Base-by-base conservation (phyloP, 495 filamentous ascomycete genomes). In the Penicillium ochrochloron region DNA sequence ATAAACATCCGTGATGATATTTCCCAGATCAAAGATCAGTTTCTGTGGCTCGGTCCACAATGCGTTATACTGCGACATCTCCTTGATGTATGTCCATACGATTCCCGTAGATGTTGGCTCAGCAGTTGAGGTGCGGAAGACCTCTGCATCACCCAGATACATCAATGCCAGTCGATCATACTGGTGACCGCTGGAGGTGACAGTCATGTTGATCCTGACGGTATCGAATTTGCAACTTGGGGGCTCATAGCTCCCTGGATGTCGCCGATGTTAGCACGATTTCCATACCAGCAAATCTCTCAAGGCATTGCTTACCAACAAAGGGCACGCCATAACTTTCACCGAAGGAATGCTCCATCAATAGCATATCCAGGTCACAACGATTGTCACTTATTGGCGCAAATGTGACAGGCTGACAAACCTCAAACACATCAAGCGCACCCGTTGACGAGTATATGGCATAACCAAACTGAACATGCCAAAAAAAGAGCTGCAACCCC, bases 81-180 rank as follows among this genome's bases (percentile, higher is more conserved):
- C 93, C 73, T 97, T 97, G 61, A 89, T 79, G 62, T 95, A 94
- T 3, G 88, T 90, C 88, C 83, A 88, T 7, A 81, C 66, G 56
- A 96, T 94, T 1, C 93, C 92, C 50, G 83, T 81, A 2, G 68
- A 55, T 0, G 86, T 91, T 4, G 93, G 93, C 76, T 97, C 90
- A 0, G 92, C 92, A 6, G 93, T 97, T 14, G 91, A 94, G 4
- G 93, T 96, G 27, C 93, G 82, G 80, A 89, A 95, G 3, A 97
- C 82, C 72, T 96, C 93, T 21, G 85, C 85, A 73, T 94, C 90
- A 17, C 88, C 89, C 55, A 96, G 80, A 66, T 91, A 96, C 84
- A 96, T 88, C 19, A 90, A 71, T 6, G 88, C 92, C 11, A 97
- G 80, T 8, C 93, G 80, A 70, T 97, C 93, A 76, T 84, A 97